Base-by-base conservation (phyloP, 2,329 filamentous ascomycete genomes). In the Coniochaeta hoffmannii region DNA sequence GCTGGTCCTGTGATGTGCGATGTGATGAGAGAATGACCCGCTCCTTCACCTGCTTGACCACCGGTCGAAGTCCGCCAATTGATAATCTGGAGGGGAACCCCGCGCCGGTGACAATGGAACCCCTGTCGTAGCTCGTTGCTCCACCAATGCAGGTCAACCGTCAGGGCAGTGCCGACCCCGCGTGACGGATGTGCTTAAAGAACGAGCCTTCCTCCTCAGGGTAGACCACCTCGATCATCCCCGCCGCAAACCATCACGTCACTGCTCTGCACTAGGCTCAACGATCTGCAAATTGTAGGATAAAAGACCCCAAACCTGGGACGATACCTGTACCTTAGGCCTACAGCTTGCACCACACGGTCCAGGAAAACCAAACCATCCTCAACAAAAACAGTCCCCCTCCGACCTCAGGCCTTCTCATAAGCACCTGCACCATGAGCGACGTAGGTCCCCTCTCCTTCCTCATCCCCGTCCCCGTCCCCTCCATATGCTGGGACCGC, bases 151-250 rank as follows among this genome's bases (percentile, higher is more conserved):
- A 46, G 41, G 41, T 46, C 41, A 28, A n/a, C 19, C 22, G 38
- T 44, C 41, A 46, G 24, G 41, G 41, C 22, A 46, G 41, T 46
- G 41, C 41, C 24, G 41, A 46, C 41, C 41, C 41, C 41, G 41
- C 41, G 41, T 46, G 41, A 46, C n/a, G n/a, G n/a, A n/a, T 32
- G 30, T 28, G 41, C 41, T 46, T 46, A 46, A n/a, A 46, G 41
- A 46, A 46, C 26, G 36, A 41, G 41, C 19, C 26, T 46, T 22
- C 41, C 41, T 46, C 41, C 12, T 46, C 14, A 24, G 26, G 22
- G 19, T 28, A 22, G 26, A 46, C n/a, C n/a, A n/a, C 41, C 15
- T 46, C 38, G 15, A 14, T 28, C 41, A 26, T 46, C 41, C 41
- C 24, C 41, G 26, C 41, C 41, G 15, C n/a, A 3, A 10, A 9